Conservation (phyloP, 495 filamentous ascomycete genomes). For the Xylaria intraflava region DNA sequence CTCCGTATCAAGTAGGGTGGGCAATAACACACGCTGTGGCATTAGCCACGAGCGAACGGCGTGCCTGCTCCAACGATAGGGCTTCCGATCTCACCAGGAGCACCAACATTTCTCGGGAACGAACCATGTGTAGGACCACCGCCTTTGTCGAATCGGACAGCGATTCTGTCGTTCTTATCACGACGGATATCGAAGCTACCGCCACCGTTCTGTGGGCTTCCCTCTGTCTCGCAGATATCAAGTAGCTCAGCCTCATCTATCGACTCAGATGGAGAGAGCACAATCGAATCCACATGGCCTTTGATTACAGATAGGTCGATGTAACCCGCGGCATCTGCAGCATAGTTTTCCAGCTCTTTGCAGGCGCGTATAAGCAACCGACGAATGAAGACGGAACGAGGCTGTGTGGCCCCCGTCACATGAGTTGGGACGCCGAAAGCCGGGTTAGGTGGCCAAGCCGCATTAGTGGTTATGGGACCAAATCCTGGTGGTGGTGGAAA, state of each 20-base stretch:
- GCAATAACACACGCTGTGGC: not conserved
- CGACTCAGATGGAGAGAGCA: conserved; percentile 45
- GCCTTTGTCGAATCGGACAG: conserved; percentile 42
- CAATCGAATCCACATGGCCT: conserved; percentile 56
- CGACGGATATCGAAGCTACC: conserved; percentile 66
- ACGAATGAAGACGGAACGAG: conserved; percentile 40
- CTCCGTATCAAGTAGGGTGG: not conserved
- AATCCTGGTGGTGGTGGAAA: conserved; percentile 26
- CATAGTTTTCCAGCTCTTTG: conserved; percentile 34
- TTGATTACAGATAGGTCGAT: conserved; percentile 61
- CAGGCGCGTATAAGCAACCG: conserved; percentile 46
- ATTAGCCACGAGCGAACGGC: conserved; percentile 5
- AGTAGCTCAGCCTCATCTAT: conserved; percentile 67
- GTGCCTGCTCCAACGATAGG: conserved; percentile 45
- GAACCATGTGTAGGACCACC: conserved; percentile 13
- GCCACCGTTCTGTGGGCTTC: conserved; percentile 79
- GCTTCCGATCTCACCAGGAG: conserved; percentile 47
- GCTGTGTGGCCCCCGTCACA: conserved; percentile 27
- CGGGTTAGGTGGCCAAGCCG: conserved; percentile 21
- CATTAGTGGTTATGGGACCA: conserved; percentile 8
- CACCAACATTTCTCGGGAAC: conserved; percentile 35
- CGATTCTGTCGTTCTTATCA: conserved; percentile 39
- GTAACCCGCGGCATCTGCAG: conserved; percentile 46
- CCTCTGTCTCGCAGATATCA: conserved; percentile 88
- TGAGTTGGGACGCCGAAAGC: conserved; percentile 22